A percentile compares a stretch with the other conserved stretches of the same genome.
Conservation (phyloP, 1,284 basidiomycete genomes). For the Tylopilus orsonianus region DNA sequence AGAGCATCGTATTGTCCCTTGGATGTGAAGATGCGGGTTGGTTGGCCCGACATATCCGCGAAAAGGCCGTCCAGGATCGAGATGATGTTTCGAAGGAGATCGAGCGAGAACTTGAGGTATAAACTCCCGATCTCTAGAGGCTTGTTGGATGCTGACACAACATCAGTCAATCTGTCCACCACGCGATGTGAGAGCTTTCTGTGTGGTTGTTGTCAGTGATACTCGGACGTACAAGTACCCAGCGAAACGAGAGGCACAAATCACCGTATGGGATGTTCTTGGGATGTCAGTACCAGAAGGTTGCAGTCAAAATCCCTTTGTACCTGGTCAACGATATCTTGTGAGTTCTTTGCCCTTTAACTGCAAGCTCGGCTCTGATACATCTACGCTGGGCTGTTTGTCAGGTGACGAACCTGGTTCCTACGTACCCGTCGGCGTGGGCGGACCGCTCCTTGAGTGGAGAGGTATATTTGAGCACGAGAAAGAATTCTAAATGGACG, state of each 20-base stretch:
- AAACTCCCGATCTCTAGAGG: conserved; percentile 15
- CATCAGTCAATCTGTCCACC: conserved; percentile 69
- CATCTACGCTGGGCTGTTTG: background rate
- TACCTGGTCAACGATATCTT: conserved; percentile 68
- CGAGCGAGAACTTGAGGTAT: conserved; percentile 68
- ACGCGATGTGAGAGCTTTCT: conserved; percentile 78
- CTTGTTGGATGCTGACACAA: conserved; percentile 8
- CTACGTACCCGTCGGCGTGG: conserved; percentile 32
- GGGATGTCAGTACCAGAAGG: conserved; percentile 52
- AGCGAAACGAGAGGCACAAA: conserved; percentile 60
- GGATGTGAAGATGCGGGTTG: conserved; percentile 55
- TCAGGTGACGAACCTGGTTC: conserved; percentile 34
- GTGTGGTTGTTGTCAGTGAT: conserved; percentile 77
- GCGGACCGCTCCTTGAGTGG: conserved; percentile 27
- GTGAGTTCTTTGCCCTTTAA: conserved; percentile 38
- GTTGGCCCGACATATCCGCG: conserved; percentile 58
- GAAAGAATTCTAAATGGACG: conserved; percentile 35
- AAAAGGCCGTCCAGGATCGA: conserved; percentile 50
- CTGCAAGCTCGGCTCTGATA: background rate
- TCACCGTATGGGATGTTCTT: conserved; percentile 85
- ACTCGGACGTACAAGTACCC: conserved; percentile 52
- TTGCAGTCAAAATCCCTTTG: conserved; percentile 52
- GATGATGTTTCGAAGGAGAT: conserved; percentile 58
- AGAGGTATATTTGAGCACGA: conserved; percentile 32
- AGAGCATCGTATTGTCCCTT: conserved; percentile 42